phyloP scores from a whole-genome alignment of 257 asterid species.

The Solanum pinnatisectum region DNA sequence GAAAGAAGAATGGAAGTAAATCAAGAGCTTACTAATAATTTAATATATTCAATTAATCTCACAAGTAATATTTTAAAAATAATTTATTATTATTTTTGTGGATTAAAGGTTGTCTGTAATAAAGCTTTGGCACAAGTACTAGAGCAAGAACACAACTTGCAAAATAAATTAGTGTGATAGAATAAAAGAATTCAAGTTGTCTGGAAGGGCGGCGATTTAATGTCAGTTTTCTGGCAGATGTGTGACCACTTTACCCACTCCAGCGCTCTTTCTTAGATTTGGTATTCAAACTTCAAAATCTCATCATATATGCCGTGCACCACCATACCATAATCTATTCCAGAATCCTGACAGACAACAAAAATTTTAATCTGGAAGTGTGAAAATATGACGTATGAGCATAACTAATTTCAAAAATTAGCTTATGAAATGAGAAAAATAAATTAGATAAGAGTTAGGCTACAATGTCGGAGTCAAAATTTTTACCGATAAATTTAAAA shows the following conservation, averaged over 20 bases:
- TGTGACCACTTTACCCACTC: neutral
- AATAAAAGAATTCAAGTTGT: neutral
- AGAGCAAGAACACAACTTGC: neutral
- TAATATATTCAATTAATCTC: neutral
- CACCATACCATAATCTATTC: neutral
- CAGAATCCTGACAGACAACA: neutral
- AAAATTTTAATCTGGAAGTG: neutral
- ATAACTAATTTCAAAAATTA: too few relatives aligned
- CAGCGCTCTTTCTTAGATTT: neutral
- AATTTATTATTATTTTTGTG: neutral
- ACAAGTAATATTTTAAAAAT: too few relatives aligned
- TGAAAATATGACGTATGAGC: too few relatives aligned
- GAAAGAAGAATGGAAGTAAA: neutral
- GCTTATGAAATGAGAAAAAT: neutral
- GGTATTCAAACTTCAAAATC: neutral
- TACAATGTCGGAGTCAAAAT: rapidly evolving
- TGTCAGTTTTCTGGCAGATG: neutral
- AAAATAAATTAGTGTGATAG: neutral
- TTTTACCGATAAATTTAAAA: neutral
- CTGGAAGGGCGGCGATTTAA: neutral
- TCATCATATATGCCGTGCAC: neutral
- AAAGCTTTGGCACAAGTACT: neutral
- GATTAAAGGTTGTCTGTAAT: neutral
- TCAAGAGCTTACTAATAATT: neutral
- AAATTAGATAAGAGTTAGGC: neutral